Base-by-base conservation (phyloP, 208 protist species). In the Kentomonas sorsogonicus region DNA sequence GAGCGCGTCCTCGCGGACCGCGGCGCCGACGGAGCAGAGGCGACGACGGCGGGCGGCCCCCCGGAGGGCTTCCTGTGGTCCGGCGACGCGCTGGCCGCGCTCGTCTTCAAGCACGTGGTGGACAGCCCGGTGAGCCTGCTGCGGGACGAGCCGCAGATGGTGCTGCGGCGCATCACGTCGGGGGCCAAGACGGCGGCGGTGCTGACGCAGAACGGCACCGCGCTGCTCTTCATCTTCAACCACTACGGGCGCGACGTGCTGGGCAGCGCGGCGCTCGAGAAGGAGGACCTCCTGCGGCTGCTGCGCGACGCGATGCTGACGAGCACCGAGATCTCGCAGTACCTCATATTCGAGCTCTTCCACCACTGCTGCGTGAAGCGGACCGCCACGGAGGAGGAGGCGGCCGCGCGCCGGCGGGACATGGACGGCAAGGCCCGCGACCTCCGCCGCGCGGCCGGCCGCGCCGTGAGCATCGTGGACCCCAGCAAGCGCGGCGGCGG, bases 221-320 rank as follows among this genome's bases (percentile, higher is more conserved):
- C 67, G 25, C 61, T 95, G 11, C 53, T 90, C 34, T 52, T 82
- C 3, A 66, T 90, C 9, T 92, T 80, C 66, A 67, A 80, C 51
- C 44, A 72, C 6, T 95, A 95, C 67, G 90, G 79, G 72, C 80
- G 77, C 30, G 83, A 89, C 4, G 45, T 90, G 22, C 88, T 69
- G 27, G 88, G 88, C 7, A 65, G 75, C 4, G 53, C 72, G 1
- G 82, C 71, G 15, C 77, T 95, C 72, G 71, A 89, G 65, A 63
- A 63, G 36, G 77, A 89, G 53, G 75, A 86, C 39, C 16, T 92
- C 26, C 54, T 95, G 69, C 74, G 74, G 25, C 66, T 92, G 34
- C 72, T 95, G 41, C 74, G 83, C 39, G 88, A 95, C 57, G 83
- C 88, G 26, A 89, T 90, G 85, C 66, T 95, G 46, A 91, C 88